These are phyloP conservation scores for Trametes cubensis DNA, from an alignment of 768 basidiomycete species.

Conservation along the genomic window DNA sequence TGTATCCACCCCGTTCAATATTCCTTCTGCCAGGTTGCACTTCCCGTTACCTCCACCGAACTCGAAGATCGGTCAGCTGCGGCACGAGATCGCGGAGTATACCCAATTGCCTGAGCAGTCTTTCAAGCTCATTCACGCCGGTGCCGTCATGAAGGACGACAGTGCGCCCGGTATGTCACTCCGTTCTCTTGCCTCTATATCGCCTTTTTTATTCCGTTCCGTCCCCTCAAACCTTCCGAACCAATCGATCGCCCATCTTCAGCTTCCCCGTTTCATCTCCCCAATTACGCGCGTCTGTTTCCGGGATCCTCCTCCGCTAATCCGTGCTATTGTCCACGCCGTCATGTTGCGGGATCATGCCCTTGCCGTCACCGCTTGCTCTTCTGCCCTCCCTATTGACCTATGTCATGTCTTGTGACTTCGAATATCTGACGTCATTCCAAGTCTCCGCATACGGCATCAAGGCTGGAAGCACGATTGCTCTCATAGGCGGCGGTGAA, in stretches of 20 bases:
- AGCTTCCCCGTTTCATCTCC: not conserved
- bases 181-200: conserved; percentile 6
- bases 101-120: conserved; percentile 69
- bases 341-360: conserved; percentile 8
- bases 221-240: too few species aligned
- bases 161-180: conserved; percentile 55
- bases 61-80: conserved; percentile 60
- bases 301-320: conserved; percentile 4
- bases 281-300: conserved; percentile 2
- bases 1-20: not conserved
- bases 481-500: conserved; percentile 59
- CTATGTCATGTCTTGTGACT: conserved; percentile 9
- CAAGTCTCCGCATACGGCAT: conserved; percentile 78
- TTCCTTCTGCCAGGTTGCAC: conserved; percentile 41
- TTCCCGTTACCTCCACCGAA: conserved; percentile 58
- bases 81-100: conserved; percentile 66
- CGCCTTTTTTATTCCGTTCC: conserved; percentile 6
- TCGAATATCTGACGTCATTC: conserved; percentile 18
- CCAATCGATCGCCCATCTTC: conserved; percentile 12
- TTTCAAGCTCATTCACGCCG: conserved; percentile 89
- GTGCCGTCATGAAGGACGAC: conserved; percentile 90
- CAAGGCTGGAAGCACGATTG: conserved; percentile 66
- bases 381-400: conserved; percentile 9
- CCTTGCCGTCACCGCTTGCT: conserved; percentile 24
- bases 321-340: conserved; percentile 1